Evolutionary conservation across 2,329 filamentous ascomycete species (phyloP).

Genomic region (Blastomyces parvus): DNA sequence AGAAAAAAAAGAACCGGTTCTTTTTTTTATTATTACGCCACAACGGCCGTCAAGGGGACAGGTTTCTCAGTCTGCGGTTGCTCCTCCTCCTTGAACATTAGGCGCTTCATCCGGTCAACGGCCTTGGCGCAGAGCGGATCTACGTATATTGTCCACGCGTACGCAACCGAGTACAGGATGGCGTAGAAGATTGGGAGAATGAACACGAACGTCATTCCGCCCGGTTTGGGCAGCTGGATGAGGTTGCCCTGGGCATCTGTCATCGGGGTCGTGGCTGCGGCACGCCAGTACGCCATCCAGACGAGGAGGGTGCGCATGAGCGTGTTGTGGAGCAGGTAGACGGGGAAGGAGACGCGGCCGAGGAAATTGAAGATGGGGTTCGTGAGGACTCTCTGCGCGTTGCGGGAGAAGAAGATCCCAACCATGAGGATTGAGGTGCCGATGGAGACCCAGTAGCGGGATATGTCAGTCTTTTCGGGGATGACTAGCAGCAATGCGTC

Average conservation of each 20-base stretch:
- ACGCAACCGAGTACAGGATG: slow-evolving; percentile 13
- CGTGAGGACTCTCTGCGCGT: slow-evolving; percentile 17
- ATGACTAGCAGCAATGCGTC: slow-evolving; percentile 13
- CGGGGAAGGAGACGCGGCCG: slow-evolving; percentile 22
- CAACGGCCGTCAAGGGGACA: slow-evolving; percentile 10
- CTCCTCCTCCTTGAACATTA: slow-evolving; percentile 15
- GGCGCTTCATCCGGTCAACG: slow-evolving; percentile 14
- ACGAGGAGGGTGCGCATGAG: slow-evolving; percentile 22
- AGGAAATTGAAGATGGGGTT: slow-evolving; percentile 21
- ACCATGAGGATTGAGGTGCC: slow-evolving; percentile 20
- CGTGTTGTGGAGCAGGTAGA: slow-evolving; percentile 23
- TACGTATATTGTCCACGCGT: slow-evolving; percentile 15
- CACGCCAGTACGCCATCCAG: slow-evolving; percentile 19
- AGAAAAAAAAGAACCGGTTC: neutral
- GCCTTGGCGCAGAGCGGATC: slow-evolving; percentile 15
- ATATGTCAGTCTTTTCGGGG: slow-evolving; percentile 18
- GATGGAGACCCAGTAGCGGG: slow-evolving; percentile 19
- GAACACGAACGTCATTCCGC: slow-evolving; percentile 14
- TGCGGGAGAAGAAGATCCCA: slow-evolving; percentile 21
- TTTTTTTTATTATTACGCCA: neutral
- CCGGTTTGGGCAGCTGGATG: slow-evolving; percentile 5
- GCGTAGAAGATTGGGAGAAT: slow-evolving; percentile 16
- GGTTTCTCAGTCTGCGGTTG: slow-evolving; percentile 11
- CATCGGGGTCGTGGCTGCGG: slow-evolving; percentile 8
- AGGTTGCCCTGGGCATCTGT: slow-evolving; percentile 13